These are phyloP conservation scores for Penicillium oxalicum DNA, from an alignment of 2,329 filamentous ascomycete species.

Conservation along the genomic window DNA sequence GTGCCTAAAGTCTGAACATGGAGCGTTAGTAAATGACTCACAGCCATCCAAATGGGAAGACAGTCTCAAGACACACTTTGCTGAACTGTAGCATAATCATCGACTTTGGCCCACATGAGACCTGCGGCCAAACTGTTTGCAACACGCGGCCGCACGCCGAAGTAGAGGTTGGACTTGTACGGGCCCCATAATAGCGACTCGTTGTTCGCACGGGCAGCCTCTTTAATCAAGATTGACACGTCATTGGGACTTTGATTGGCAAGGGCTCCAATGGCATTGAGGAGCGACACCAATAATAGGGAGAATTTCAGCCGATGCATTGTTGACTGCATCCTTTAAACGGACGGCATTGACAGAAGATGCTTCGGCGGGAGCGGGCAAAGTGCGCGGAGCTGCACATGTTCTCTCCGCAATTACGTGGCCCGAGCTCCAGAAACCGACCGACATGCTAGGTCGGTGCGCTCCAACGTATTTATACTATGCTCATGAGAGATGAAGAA, in stretches of 20 bases:
- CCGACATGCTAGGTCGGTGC: not conserved
- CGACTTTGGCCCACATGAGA: slow-evolving; percentile 82
- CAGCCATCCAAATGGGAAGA: not conserved
- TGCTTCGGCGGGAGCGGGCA: slow-evolving; percentile 6
- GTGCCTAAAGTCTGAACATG: slow-evolving; percentile 67
- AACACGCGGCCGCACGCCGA: slow-evolving; percentile 76
- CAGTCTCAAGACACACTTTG: slow-evolving; percentile 53
- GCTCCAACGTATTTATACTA: not conserved
- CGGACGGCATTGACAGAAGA: slow-evolving; percentile 18
- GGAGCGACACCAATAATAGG: slow-evolving; percentile 23
- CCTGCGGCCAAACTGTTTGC: slow-evolving; percentile 76
- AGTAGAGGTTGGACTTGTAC: slow-evolving; percentile 90
- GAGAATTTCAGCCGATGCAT: slow-evolving; percentile 29
- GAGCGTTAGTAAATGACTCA: slow-evolving; percentile 15
- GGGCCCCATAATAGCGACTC: slow-evolving; percentile 91
- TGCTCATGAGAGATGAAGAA: not conserved
- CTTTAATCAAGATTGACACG: slow-evolving; percentile 33
- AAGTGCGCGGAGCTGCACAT: slow-evolving; percentile 12
- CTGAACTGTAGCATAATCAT: slow-evolving; percentile 70
- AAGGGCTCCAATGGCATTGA: slow-evolving; percentile 25
- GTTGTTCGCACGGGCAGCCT: slow-evolving; percentile 54
- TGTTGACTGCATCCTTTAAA: slow-evolving; percentile 20
- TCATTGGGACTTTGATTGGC: slow-evolving; percentile 27
- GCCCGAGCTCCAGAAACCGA: slow-evolving; percentile 24
- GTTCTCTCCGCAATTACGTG: slow-evolving; percentile 30